Evolutionary conservation across 2,329 filamentous ascomycete genomes (phyloP), one percentile per base, ranked within the genome.

Genomic region (Colletotrichum plurivorum): DNA sequence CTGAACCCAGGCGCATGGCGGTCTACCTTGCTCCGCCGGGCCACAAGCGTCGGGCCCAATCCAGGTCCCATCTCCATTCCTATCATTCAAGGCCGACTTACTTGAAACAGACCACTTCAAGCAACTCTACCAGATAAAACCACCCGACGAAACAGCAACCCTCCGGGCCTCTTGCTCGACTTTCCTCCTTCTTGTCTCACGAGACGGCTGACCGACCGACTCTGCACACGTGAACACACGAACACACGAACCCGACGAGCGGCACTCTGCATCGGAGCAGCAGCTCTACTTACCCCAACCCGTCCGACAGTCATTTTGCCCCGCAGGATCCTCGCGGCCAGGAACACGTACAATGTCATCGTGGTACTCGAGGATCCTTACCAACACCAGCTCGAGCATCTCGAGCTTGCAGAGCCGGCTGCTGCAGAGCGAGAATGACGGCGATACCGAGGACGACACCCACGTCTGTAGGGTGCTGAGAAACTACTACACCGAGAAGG

Each of bases 381-480:
- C 87, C 73, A 90, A 87, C 71, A 90, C 90, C 48, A 88, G 89
- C 64, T 90, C 89, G 54, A 88, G 89, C 75, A 89, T 92, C 77
- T 89, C 87, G 73, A 87, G 89, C 74, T 86, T 91, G 62, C 88
- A 89, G 75, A 91, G 91, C 70, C 90, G 94, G 71, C 89, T 95
- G 72, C 89, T 93, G 63, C 83, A 87, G 73, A 84, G 85, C 78
- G 90, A 92, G 73, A 84, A 86, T 74, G 90, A 92, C 79, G 91
- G 91, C 80, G 90, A 93, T 77, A 92, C 90, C 71, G 88, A 97
- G 81, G 95, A 98, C 83, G 94, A 97, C 83, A 97, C 94, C 3
- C 94, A 98, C 84, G 93, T 98, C 76, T 97, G 94, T 82, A 93
- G 96, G 75, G 94, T 97, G 43, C 89, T 99, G 27, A 93, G 96